Conservation (phyloP, 768 basidiomycete genomes). For the Clathrus columnatus region DNA sequence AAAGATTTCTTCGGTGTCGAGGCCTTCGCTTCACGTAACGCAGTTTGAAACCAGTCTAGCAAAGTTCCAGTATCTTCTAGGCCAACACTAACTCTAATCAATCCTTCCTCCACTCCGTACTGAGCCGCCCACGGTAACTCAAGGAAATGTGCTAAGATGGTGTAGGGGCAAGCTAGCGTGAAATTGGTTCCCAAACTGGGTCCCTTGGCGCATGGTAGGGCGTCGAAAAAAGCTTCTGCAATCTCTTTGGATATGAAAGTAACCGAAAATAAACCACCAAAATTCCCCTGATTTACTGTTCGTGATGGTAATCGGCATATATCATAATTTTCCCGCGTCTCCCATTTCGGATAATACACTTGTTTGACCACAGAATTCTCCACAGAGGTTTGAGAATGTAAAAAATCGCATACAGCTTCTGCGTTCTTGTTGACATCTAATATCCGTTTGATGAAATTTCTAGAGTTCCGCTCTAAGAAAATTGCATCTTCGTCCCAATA, state of each 20-base stretch:
- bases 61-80: constrained; percentile 34
- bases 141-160: constrained; percentile 38
- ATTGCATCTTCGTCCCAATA: constrained; percentile 44
- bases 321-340: constrained; percentile 33
- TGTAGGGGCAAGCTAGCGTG: constrained; percentile 44
- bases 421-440: constrained; percentile 37
- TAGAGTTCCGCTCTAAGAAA: constrained; percentile 46
- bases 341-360: constrained; percentile 40
- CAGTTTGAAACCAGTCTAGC: constrained; percentile 29
- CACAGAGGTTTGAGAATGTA: constrained; percentile 22
- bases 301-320: constrained; percentile 14
- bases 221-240: constrained; percentile 35
- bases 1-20: no score
- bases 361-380: constrained; percentile 29
- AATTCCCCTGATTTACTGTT: constrained; percentile 23
- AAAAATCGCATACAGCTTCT: constrained; percentile 34
- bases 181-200: constrained; percentile 44
- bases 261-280: constrained; percentile 35
- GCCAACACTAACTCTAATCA: constrained; percentile 42
- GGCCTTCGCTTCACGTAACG: constrained; percentile 32
- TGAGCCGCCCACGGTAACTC: constrained; percentile 42
- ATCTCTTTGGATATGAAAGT: constrained; percentile 35
- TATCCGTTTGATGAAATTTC: constrained; percentile 37
- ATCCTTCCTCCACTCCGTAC: constrained; percentile 36
- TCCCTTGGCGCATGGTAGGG: constrained; percentile 40